Evolutionary conservation across 2,329 filamentous ascomycete genomes (phyloP), one percentile per base, ranked within the genome.

Genomic region (Fusarium setosum): DNA sequence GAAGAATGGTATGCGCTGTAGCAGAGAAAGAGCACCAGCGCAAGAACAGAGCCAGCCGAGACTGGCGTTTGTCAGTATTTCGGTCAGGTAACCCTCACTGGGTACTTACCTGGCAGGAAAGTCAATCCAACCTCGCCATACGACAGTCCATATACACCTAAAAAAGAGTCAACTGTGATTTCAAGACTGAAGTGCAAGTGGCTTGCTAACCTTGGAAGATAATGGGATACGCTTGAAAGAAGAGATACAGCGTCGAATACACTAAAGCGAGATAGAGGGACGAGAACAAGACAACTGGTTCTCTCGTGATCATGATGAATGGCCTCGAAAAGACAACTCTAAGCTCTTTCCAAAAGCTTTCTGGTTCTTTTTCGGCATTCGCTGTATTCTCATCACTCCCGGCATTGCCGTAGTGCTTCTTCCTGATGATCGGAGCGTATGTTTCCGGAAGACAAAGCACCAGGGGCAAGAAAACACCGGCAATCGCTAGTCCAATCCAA

Each of bases 401-500:
- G 0, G n/a, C 5, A 3, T 40, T n/a, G 4, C 59, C 38, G 3
- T 51, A 38, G 3, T 24, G 23, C 6, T 37, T 34, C 2, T 41
- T 64, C 10, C 51, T 53, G 4, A 71, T 52, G 1, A 61, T 38
- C 7, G 68, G 68, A 0, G 37, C 64, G 8, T 61, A 71, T 0
- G 68, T 71, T 35, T 71, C 68, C 3, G 68, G 68, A 3, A 71
- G 75, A 45, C 26, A 31, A 3, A 64, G 34, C 2, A 56, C 42
- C 2, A 69, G 31, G 0, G 65, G 65, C 1, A 63, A 38, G 0
- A 80, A 81, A 5, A 70, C 64, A 1, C 74, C 80, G 0, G 70
- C 73, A 9, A 74, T 42, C 1, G 67, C 70, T 10, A 72, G 42
- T 1, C 59, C 70, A 4, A 61, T 53, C 73, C 80, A 81, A 34